Evolutionary conservation across 805 yeast species (phyloP), one percentile per base, ranked within the genome.

Genomic region (Teunomyces cretensis): DNA sequence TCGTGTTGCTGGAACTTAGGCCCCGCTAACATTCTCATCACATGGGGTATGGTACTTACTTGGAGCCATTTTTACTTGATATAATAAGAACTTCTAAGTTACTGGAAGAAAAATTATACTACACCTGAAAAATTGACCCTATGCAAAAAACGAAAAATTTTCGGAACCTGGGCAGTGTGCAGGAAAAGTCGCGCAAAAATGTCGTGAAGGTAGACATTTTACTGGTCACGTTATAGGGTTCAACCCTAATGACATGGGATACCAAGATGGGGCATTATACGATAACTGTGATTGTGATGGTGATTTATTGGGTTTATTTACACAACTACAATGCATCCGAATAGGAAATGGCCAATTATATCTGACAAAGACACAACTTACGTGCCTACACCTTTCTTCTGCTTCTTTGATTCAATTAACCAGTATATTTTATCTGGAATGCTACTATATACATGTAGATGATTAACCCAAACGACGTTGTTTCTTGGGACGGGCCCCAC

Each of bases 401-500:
- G 22, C 6, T 19, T 4, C 22, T 19, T 19, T 19, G 6, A 19
- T 19, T 30, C 28, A 12, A 33, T n/a, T 7, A 30, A 30, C 26
- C 31, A 26, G 38, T 15, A 15, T 36, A 42, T 27, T 30, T 8
- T 35, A 19, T 35, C 38, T 35, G 38, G 38, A 35, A 35, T 35
- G 38, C 38, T 35, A 19, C 32, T 42, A 46, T 46, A 30, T 46
- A 46, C 45, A 46, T 30, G 42, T 36, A 36, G 27, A 9, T 13
- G 26, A 13, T 19, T 39, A 39, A 39, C 41, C 41, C 58, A 86
- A 72, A 70, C 95, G 83, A 74, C 97, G 85, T 46, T 75, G 75
- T 63, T 83, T 81, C 67, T 92, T 95, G 15, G 96, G 76, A 57
- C 94, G 81, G 39, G 80, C 84, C 75, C 98, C 98, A 75, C 99